Conservation (phyloP, 75 land plant genomes). For the Adiantum capillusveneris region DNA sequence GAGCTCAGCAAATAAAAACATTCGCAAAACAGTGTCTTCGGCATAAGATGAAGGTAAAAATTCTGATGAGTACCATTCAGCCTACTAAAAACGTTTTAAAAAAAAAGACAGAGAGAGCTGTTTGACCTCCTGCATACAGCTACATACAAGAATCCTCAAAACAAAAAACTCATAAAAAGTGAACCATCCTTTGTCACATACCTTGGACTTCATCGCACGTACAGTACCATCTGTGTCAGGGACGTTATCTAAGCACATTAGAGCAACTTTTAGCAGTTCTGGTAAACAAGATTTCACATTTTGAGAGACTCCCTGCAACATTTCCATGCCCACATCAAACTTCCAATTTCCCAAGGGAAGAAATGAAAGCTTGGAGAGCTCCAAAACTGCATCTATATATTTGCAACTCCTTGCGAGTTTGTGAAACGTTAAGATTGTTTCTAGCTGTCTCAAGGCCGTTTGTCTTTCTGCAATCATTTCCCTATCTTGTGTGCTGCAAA, state of each 20-base stretch:
- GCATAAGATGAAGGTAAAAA: no score
- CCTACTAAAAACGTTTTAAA: no score
- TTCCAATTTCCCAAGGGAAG: slow-evolving; percentile 71
- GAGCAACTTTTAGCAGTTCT: slow-evolving; percentile 73
- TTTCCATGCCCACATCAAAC: slow-evolving; percentile 50
- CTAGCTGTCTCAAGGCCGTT: slow-evolving; percentile 66
- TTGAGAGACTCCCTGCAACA: slow-evolving; percentile 51
- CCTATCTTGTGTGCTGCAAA: slow-evolving; percentile 56
- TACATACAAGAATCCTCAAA: not conserved
- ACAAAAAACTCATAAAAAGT: slow-evolving; percentile 1
- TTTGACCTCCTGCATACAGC: no score
- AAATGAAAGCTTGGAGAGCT: slow-evolving; percentile 59
- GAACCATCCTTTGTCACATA: no score
- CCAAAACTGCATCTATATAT: slow-evolving; percentile 63
- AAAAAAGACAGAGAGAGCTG: no score
- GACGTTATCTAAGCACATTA: slow-evolving; percentile 65
- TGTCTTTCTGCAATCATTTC: slow-evolving; percentile 60
- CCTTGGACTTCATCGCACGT: slow-evolving; percentile 76
- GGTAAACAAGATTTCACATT: slow-evolving; percentile 85
- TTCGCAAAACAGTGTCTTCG: no score
- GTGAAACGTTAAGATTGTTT: slow-evolving; percentile 59
- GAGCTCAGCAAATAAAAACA: no score
- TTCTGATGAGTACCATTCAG: no score
- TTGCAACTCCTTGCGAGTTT: slow-evolving; percentile 47
- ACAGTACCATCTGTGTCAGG: slow-evolving; percentile 79